These are phyloP conservation scores for Fraxinus pennsylvanica DNA, from an alignment of 257 asterid genomes.

Conservation along the genomic window DNA sequence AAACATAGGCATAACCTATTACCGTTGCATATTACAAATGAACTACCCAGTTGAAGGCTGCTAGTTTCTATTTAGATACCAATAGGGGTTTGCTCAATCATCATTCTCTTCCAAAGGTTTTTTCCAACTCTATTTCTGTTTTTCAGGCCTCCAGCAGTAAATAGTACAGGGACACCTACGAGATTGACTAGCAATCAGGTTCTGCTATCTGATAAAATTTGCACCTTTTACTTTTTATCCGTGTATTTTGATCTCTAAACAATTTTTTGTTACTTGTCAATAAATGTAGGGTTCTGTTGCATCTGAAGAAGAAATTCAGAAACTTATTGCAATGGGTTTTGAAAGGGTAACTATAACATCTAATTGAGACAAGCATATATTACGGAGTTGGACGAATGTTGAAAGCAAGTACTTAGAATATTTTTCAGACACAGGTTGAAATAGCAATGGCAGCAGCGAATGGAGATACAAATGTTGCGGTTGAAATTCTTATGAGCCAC, in stretches of 20 bases:
- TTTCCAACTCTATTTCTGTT: conserved; percentile 16
- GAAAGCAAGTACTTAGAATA: background rate
- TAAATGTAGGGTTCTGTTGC: conserved; percentile 47
- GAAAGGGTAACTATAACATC: conserved; percentile 61
- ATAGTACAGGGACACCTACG: conserved; percentile 37
- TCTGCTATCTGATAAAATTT: conserved; percentile 20
- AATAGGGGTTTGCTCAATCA: too few species aligned
- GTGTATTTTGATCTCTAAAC: conserved; percentile 14
- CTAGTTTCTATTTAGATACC: background rate
- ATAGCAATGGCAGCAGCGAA: conserved; percentile 94
- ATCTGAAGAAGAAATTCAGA: conserved; percentile 69
- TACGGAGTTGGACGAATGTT: background rate
- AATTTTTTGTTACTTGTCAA: conserved; percentile 8
- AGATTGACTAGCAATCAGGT: conserved; percentile 62
- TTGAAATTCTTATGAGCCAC: conserved; percentile 93
- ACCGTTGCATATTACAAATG: background rate
- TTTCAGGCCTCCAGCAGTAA: conserved; percentile 46
- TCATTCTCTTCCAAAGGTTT: background rate
- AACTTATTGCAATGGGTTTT: conserved; percentile 94
- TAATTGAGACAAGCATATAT: background rate
- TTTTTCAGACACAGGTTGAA: conserved; percentile 85
- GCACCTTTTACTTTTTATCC: conserved; percentile 13
- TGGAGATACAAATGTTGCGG: conserved; percentile 80
- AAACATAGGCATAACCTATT: too few species aligned
- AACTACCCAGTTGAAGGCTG: background rate